Evolutionary conservation across 1,284 basidiomycete genomes (phyloP).

Genomic region (Mycena citricolor): DNA sequence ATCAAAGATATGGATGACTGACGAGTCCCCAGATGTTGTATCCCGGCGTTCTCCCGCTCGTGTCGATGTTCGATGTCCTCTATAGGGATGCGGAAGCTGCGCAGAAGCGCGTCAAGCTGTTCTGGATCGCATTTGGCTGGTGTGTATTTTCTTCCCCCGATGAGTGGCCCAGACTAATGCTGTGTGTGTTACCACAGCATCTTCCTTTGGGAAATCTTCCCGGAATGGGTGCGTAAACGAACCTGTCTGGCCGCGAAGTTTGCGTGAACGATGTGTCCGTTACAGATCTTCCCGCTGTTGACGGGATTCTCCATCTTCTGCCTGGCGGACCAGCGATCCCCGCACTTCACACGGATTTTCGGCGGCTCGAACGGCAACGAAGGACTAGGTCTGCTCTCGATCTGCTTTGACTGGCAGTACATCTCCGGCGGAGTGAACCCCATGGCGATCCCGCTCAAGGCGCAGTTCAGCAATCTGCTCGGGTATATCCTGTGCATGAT

Average conservation of each 20-base stretch:
- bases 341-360: constrained; percentile 54
- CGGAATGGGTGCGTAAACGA: no score
- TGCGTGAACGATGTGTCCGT: no score
- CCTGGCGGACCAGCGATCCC: constrained; percentile 49
- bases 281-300: constrained; percentile 42
- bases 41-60: constrained; percentile 51
- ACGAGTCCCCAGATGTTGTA: constrained; percentile 67
- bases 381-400: constrained; percentile 47
- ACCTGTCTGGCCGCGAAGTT: no score
- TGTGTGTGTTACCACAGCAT: constrained; percentile 33
- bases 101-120: constrained; percentile 44
- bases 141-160: constrained; percentile 19
- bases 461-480: constrained; percentile 43
- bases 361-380: constrained; percentile 64
- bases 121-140: constrained; percentile 50
- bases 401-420: constrained; percentile 60
- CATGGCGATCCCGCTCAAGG: constrained; percentile 44
- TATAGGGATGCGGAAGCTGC: constrained; percentile 49
- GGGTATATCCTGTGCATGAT: constrained; percentile 48
- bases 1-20: no score
- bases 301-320: constrained; percentile 53
- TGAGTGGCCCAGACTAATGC: constrained; percentile 10
- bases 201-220: constrained; percentile 51
- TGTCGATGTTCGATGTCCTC: constrained; percentile 57
- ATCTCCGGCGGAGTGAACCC: constrained; percentile 43